Evolutionary conservation across 345 rosid species (phyloP), one percentile per base, ranked within the genome.

Genomic region (Mercurialis annua): DNA sequence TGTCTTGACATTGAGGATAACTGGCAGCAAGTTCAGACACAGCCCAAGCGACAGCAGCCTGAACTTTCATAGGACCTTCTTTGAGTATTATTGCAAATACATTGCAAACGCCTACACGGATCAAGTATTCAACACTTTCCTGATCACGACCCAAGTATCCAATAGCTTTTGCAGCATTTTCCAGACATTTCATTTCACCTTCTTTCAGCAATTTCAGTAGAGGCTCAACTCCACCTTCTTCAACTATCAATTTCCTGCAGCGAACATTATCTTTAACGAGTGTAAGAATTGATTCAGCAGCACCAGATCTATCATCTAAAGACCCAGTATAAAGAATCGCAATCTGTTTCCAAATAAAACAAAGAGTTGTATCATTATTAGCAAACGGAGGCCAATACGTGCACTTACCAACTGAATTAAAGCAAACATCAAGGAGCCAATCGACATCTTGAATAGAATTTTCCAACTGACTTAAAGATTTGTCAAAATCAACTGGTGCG

Each of bases 171-270:
- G 91, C 92, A 0, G 99, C 99, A 63, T 84, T 83, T 72, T 94
- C 96, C 91, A 97, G 0, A n/a, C n/a, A n/a, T n/a, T n/a, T n/a
- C n/a, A n/a, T n/a, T n/a, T 91, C 97, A 10, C 99, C 99, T 77
- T 94, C 99, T 76, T 91, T 91, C n/a, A 84, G 48, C 33, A 94
- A 71, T 64, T 86, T 87, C 71, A 91, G n/a, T 64, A 94, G 64
- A 6, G 95, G 97, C 17, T 80, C 88, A 36, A 91, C 84, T 44
- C 97, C 96, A 7, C 95, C 97, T 78, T 94, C 99, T 66, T 91
- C 92, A 5, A 94, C 82, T 30, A 94, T 94, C 67, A 94, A 48
- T 69, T 89, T 94, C 56, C 92, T 92, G 63, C 88, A 85, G 29
- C 98, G 86, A 36, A 85, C 90, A 69, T 87, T 93, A 60, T 84